These are phyloP conservation scores for Penicillium sp. DNA, from an alignment of 2,329 filamentous ascomycete species.

Conservation along the genomic window DNA sequence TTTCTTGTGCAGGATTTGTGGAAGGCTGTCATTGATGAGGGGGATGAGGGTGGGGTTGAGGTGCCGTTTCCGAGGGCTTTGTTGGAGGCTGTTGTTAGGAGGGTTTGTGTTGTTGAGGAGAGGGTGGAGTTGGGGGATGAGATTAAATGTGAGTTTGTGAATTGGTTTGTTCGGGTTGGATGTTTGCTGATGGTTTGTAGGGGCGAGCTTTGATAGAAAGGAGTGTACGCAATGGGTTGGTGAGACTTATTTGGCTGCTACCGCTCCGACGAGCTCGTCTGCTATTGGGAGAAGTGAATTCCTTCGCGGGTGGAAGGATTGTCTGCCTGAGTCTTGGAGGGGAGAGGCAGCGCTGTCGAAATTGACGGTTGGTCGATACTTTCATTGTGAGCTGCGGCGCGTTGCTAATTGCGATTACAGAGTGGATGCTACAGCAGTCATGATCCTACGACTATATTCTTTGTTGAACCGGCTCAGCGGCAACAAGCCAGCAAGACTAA, in stretches of 20 bases:
- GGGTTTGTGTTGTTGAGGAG: constrained; percentile 31
- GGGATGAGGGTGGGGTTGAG: constrained; percentile 22
- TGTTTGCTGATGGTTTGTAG: constrained; percentile 21
- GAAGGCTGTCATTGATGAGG: constrained; percentile 39
- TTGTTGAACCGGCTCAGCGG: constrained; percentile 31
- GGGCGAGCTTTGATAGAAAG: constrained; percentile 40
- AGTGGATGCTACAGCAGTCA: constrained; percentile 33
- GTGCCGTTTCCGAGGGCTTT: constrained; percentile 33
- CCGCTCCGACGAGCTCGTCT: constrained; percentile 30
- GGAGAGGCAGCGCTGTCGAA: constrained; percentile 33
- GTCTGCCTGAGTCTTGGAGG: constrained; percentile 45
- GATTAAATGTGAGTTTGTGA: constrained; percentile 39
- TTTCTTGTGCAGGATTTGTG: constrained; percentile 43
- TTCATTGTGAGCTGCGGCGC: background rate
- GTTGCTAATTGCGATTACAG: constrained; percentile 18
- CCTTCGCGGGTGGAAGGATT: constrained; percentile 41
- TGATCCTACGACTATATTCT: constrained; percentile 39
- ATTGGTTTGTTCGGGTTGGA: background rate
- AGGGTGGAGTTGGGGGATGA: constrained; percentile 21
- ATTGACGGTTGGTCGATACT: constrained; percentile 27
- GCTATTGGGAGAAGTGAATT: constrained; percentile 36
- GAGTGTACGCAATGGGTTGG: constrained; percentile 39
- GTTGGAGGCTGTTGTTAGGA: constrained; percentile 40
- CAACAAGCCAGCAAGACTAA: constrained; percentile 28
- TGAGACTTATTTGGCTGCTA: constrained; percentile 40